Percentiles rank a stretch among this genome's conserved stretches.
These are phyloP conservation scores for Ambrosia artemisiifolia DNA, from an alignment of 129 eudicot genomes.

Conservation along the genomic window DNA sequence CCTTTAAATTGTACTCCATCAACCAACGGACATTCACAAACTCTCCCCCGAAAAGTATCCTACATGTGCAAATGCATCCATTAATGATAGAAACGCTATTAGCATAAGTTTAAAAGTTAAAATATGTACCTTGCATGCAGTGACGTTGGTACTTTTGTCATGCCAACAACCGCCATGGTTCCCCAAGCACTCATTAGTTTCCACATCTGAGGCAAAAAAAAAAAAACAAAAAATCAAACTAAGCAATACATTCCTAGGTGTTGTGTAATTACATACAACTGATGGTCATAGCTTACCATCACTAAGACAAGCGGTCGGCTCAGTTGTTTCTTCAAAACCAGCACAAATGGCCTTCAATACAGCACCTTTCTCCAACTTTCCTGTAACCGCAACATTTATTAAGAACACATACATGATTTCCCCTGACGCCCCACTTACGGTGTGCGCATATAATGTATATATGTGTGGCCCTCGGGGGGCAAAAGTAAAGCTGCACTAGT, in stretches of 20 bases:
- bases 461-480: no score
- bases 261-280: neutral
- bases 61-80: slow-evolving; percentile 18
- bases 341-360: slow-evolving; percentile 91
- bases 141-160: slow-evolving; percentile 65
- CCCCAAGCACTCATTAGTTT: slow-evolving; percentile 93
- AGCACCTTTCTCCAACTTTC: slow-evolving; percentile 96
- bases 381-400: slow-evolving; percentile 38
- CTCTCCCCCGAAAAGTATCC: slow-evolving; percentile 94
- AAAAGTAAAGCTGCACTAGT: no score
- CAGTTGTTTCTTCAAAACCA: slow-evolving; percentile 98
- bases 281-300: slow-evolving; percentile 48
- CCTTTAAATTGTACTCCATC: slow-evolving; percentile 88
- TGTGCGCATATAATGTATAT: no score
- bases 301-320: slow-evolving; percentile 86
- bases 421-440: no score
- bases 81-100: slow-evolving; percentile 12
- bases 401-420: neutral
- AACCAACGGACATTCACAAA: slow-evolving; percentile 88
- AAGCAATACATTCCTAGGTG: neutral
- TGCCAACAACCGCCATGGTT: slow-evolving; percentile 98
- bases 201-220: slow-evolving; percentile 63
- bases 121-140: slow-evolving; percentile 90
- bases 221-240: slow-evolving; percentile 3
- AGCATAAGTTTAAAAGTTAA: neutral